phyloP scores from a whole-genome alignment of 202 grass and related monocot genomes.

The Schoenoplectus tabernaemontani region DNA sequence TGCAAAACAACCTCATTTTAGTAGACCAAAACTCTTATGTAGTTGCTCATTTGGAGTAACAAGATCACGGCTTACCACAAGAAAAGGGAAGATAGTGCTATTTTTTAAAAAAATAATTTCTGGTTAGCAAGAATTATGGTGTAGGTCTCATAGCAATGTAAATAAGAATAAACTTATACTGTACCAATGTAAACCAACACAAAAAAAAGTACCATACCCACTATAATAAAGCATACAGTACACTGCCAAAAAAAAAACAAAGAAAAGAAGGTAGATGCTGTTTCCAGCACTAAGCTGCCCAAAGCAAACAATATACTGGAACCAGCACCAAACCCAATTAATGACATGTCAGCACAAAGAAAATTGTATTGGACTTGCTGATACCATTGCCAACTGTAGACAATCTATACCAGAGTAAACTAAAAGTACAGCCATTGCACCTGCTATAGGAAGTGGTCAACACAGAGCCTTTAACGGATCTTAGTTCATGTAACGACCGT shows the following conservation, averaged over 20 bases:
- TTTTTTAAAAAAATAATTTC: no score
- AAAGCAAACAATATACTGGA: neutral
- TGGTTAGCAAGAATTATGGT: neutral
- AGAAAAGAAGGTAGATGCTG: neutral
- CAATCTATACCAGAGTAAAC: neutral
- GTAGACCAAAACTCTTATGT: neutral
- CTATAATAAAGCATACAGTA: neutral
- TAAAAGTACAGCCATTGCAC: neutral
- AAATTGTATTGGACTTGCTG: neutral
- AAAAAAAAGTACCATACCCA: neutral
- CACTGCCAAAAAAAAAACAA: neutral
- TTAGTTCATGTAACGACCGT: neutral
- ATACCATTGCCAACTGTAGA: neutral
- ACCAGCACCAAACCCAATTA: neutral
- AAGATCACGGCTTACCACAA: neutral
- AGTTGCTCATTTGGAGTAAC: neutral
- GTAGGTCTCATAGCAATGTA: neutral
- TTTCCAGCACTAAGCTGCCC: neutral
- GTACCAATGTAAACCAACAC: neutral
- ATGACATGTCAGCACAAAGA: neutral
- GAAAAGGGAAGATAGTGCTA: no score
- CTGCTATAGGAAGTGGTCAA: conserved; percentile 13
- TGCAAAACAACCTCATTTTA: conserved; percentile 42
- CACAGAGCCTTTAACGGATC: conserved; percentile 10
- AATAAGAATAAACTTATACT: neutral